Evolutionary conservation across 176 grass and related monocot genomes (phyloP).

Genomic region (Aegilops longissima): DNA sequence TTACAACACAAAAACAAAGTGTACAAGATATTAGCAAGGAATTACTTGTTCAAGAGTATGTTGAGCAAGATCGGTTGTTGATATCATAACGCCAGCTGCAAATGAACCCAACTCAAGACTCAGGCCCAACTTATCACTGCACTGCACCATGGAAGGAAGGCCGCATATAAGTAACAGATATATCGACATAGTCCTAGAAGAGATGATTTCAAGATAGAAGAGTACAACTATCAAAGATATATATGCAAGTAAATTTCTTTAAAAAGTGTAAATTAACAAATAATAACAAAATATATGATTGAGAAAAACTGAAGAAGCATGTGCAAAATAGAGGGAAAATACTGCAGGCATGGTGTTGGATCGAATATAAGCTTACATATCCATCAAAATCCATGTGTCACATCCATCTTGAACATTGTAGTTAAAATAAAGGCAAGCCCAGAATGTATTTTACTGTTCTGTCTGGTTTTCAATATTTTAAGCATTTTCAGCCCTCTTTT

Average conservation of each 20-base stretch:
- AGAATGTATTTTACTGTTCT: not conserved
- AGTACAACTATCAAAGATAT: not conserved
- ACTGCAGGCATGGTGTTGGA: not conserved
- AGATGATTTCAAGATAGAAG: not conserved
- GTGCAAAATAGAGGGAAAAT: not conserved
- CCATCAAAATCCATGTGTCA: not conserved
- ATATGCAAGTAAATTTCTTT: not conserved
- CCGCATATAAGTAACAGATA: conserved; percentile 28
- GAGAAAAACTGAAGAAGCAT: conserved; percentile 2
- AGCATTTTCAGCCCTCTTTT: not conserved
- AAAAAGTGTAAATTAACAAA: not conserved
- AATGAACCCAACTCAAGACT: conserved; percentile 99
- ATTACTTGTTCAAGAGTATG: conserved; percentile 98
- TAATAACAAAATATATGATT: not conserved
- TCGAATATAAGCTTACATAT: not conserved
- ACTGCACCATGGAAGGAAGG: conserved; percentile 59
- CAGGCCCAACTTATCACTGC: conserved; percentile 98
- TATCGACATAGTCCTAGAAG: not conserved
- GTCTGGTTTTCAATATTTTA: not conserved
- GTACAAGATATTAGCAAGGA: conserved; percentile 20
- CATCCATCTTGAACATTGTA: not conserved
- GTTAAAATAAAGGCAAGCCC: not conserved
- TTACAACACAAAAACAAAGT: not conserved
- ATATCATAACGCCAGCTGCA: conserved; percentile 99
- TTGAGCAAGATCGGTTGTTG: conserved; percentile 94